Conservation (phyloP, 1,139 yeast genomes). For the Blastobotrys niveus region DNA sequence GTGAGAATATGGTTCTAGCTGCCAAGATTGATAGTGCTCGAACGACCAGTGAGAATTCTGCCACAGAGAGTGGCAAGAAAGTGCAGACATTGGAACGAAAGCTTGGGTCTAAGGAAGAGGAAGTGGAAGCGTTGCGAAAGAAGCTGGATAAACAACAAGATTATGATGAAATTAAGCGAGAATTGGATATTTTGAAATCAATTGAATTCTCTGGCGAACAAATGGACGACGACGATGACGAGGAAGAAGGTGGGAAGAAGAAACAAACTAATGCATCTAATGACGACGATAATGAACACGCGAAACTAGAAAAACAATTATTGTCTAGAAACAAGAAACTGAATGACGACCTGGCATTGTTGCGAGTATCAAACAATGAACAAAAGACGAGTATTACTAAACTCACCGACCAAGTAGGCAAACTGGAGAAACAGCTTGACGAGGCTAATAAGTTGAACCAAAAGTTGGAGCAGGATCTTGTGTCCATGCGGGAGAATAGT, state of each 20-base stretch:
- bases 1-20: conserved; percentile 50
- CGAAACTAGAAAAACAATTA: conserved; percentile 39
- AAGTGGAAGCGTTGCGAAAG: conserved; percentile 46
- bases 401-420: conserved; percentile 38
- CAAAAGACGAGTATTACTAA: conserved; percentile 37
- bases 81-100: conserved; percentile 44
- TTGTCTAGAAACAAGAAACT: conserved; percentile 56
- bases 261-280: too few species aligned
- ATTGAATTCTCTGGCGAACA: conserved; percentile 62
- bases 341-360: conserved; percentile 53
- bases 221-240: conserved; percentile 19
- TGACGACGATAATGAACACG: conserved; percentile 30
- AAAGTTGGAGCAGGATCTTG: conserved; percentile 68
- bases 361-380: conserved; percentile 49
- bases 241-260: too few species aligned
- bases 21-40: conserved; percentile 50
- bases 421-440: conserved; percentile 41
- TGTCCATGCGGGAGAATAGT: conserved; percentile 31
- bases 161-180: conserved; percentile 74
- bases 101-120: conserved; percentile 43
- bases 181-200: conserved; percentile 62
- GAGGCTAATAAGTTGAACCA: conserved; percentile 43
- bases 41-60: conserved; percentile 20
- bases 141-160: conserved; percentile 69
- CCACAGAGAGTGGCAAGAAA: conserved; percentile 33